phyloP scores from a whole-genome alignment of 2,329 filamentous ascomycete genomes.

The Fusarium ambrosium region DNA sequence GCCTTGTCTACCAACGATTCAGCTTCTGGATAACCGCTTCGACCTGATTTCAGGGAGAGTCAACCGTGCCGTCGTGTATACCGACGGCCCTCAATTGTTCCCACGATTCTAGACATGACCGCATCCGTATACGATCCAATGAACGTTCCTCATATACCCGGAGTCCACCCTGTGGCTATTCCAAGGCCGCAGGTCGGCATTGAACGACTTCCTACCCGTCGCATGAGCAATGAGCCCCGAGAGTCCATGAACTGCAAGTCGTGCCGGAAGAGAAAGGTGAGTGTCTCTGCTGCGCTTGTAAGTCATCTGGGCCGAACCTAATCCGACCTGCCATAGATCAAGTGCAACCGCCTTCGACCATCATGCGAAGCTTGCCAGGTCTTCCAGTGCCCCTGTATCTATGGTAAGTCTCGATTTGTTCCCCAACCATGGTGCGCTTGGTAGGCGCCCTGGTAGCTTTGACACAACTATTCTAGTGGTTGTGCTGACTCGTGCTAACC shows the following conservation, averaged over 20 bases:
- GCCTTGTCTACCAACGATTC: not conserved
- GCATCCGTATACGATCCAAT: conserved; percentile 57
- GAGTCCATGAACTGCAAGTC: conserved; percentile 98
- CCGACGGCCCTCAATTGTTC: conserved; percentile 4
- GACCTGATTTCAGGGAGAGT: not conserved
- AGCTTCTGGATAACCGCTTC: not conserved
- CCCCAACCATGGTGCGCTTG: not conserved
- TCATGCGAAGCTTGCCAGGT: conserved; percentile 91
- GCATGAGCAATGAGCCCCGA: conserved; percentile 80
- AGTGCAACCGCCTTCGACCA: conserved; percentile 87
- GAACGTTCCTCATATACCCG: conserved; percentile 58
- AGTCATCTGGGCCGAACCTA: conserved; percentile 9
- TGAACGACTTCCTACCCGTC: conserved; percentile 79
- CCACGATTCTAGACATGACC: conserved; percentile 52
- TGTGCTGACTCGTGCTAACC: conserved; percentile 10
- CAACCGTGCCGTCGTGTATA: conserved; percentile 1
- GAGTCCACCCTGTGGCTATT: conserved; percentile 68
- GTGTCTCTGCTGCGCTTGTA: conserved; percentile 23
- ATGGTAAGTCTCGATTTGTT: conserved; percentile 70
- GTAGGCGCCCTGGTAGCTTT: not conserved
- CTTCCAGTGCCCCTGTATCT: conserved; percentile 89
- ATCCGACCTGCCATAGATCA: conserved; percentile 73
- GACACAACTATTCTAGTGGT: not conserved
- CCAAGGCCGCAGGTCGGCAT: conserved; percentile 85
- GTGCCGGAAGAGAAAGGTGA: conserved; percentile 90